Evolutionary conservation across 2,329 filamentous ascomycete species (phyloP), one percentile per base, ranked within the genome.

Genomic region (Colletotrichum tropicicola): DNA sequence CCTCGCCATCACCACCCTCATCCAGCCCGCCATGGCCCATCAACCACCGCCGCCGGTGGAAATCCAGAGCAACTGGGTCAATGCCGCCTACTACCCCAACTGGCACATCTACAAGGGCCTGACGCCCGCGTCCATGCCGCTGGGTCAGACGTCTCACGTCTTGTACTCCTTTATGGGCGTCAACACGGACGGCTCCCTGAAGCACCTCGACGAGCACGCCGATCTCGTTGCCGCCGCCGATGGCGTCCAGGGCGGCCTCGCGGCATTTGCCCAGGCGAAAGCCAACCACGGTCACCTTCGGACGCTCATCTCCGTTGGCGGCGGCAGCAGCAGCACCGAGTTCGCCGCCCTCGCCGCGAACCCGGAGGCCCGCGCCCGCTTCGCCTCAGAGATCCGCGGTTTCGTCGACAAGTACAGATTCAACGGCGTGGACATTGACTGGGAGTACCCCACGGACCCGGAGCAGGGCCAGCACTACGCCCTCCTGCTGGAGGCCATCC

Each of bases 351-450:
- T 91, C 21, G 87, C 89, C 15, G 78, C 79, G 15, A 82, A 80
- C 68, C 75, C 79, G 12, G 69, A 73, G 4, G 75, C 82, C 3
- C 79, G 87, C 39, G 78, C 83, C 44, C 83, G 76, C 2, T 90
- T 91, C 73, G 87, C 85, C 4, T 75, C 75, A n/a, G 82, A 83
- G 5, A 83, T 85, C 21, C 78, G 81, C 53, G 77, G 77, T 12
- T 80, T 91, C 64, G 85, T 89, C 23, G 83, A 89, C 64, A 74
- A 80, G 52, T 86, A 87, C 71, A 78, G 79, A 1, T 79, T 92
- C 10, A 88, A 91, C 70, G 89, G 89, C 2, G 83, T 91, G 28
- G 89, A 92, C 68, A 84, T 91, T 69, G 89, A 91, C 73, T 91
- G 89, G 89, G 89, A 92, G 70, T 87, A 91, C 62, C 89, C 89